Percentiles rank a stretch among this genome's conserved stretches.
Evolutionary conservation across 2,329 filamentous ascomycete species (phyloP).

Genomic region (Sporothrix inflata): DNA sequence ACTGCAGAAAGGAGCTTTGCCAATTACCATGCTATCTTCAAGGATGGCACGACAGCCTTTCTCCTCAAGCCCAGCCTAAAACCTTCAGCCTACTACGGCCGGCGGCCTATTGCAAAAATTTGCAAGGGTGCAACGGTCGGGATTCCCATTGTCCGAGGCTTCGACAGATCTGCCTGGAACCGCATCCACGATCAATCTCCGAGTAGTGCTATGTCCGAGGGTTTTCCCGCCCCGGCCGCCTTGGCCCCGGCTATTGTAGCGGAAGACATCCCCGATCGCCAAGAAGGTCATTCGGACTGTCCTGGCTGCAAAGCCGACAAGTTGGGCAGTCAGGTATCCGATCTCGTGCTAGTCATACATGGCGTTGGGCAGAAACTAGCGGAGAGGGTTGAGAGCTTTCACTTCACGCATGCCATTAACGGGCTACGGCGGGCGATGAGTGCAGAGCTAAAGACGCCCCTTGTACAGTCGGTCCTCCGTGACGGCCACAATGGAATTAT

Average conservation of each 20-base stretch:
- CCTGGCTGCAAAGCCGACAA: slow-evolving; percentile 66
- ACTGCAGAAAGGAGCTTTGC: slow-evolving; percentile 61
- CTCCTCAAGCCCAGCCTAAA: slow-evolving; percentile 83
- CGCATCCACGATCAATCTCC: slow-evolving; percentile 59
- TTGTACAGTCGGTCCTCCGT: slow-evolving; percentile 75
- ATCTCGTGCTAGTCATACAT: slow-evolving; percentile 88
- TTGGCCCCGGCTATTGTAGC: not conserved
- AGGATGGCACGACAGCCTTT: slow-evolving; percentile 75
- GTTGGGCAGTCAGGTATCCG: slow-evolving; percentile 72
- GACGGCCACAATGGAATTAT: slow-evolving; percentile 85
- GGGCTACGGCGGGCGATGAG: slow-evolving; percentile 85
- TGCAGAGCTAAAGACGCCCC: slow-evolving; percentile 73
- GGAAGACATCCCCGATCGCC: not conserved
- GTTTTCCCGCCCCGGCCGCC: not conserved
- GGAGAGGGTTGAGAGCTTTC: slow-evolving; percentile 91
- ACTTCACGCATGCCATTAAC: slow-evolving; percentile 96
- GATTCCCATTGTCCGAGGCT: slow-evolving; percentile 85
- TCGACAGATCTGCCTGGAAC: slow-evolving; percentile 77
- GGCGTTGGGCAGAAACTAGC: slow-evolving; percentile 97
- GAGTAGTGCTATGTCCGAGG: not conserved
- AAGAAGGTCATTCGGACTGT: slow-evolving; percentile 45
- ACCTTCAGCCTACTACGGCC: slow-evolving; percentile 82
- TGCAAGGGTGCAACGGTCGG: slow-evolving; percentile 82
- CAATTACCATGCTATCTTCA: slow-evolving; percentile 84
- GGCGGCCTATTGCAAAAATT: slow-evolving; percentile 81